Conservation (phyloP, 2,329 filamentous ascomycete genomes). For the Ambrosiella xylebori region DNA sequence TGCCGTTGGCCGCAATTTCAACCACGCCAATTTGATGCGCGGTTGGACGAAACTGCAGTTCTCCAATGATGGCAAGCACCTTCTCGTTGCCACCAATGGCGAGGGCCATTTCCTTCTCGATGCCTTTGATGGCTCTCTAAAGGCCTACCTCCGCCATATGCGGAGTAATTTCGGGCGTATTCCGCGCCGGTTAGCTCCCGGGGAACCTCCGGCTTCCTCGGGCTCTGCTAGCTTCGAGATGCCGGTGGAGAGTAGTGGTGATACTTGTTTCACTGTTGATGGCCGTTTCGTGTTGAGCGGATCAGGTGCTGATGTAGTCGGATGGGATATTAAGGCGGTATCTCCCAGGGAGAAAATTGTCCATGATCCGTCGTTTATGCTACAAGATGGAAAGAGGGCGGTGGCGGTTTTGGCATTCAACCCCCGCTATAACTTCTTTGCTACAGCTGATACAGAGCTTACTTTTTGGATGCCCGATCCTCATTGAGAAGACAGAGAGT, state of each 20-base stretch:
- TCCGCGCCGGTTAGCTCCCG: constrained; percentile 34
- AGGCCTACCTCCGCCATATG: constrained; percentile 50
- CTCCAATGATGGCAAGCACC: constrained; percentile 80
- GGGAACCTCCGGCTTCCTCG: constrained; percentile 23
- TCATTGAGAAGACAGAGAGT: neutral
- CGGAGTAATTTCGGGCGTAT: constrained; percentile 35
- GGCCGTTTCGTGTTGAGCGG: constrained; percentile 78
- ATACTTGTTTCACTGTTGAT: constrained; percentile 79
- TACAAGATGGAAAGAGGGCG: constrained; percentile 46
- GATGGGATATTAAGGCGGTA: constrained; percentile 59
- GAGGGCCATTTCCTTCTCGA: constrained; percentile 84
- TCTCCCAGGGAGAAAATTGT: constrained; percentile 36
- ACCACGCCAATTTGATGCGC: constrained; percentile 40
- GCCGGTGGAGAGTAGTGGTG: constrained; percentile 45
- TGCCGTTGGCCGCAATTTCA: constrained; percentile 31
- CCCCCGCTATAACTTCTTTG: constrained; percentile 79
- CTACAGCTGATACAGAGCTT: constrained; percentile 72
- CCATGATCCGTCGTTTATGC: constrained; percentile 43
- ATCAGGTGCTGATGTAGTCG: constrained; percentile 52
- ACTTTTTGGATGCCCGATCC: constrained; percentile 64
- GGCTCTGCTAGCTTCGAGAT: constrained; percentile 21
- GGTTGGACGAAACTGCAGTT: constrained; percentile 90
- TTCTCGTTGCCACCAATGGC: constrained; percentile 71
- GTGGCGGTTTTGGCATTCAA: constrained; percentile 72
- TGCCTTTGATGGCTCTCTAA: constrained; percentile 68